These are phyloP conservation scores for Echria macrotheca DNA, from an alignment of 495 filamentous ascomycete genomes.

Conservation along the genomic window DNA sequence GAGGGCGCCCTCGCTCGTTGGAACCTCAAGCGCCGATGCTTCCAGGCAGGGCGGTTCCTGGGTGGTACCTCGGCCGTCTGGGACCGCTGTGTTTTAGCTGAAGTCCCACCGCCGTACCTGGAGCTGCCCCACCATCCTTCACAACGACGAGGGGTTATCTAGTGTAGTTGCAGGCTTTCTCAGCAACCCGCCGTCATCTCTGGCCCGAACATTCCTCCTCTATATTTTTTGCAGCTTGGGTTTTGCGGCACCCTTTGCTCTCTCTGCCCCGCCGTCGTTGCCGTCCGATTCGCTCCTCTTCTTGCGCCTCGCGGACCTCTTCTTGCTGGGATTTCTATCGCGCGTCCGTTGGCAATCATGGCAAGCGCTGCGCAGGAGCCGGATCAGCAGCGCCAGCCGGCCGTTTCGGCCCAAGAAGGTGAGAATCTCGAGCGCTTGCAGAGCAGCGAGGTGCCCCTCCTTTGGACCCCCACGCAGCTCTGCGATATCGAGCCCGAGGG, in stretches of 20 bases:
- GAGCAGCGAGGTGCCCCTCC: conserved; percentile 16
- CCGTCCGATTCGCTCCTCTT: too few relatives aligned
- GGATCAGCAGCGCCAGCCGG: conserved; percentile 15
- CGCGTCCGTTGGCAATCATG: conserved; percentile 20
- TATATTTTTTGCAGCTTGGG: conserved; percentile 2
- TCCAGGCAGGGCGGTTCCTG: too few relatives aligned
- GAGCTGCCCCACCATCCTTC: conserved; percentile 20
- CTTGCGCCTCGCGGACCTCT: too few relatives aligned
- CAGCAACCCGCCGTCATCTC: conserved; percentile 14
- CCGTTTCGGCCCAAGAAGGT: conserved; percentile 13
- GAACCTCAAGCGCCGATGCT: too few relatives aligned
- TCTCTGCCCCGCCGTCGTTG: not conserved
- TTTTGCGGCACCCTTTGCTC: not conserved
- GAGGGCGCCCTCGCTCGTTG: too few relatives aligned
- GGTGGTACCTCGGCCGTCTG: not conserved
- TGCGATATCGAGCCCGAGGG: not conserved
- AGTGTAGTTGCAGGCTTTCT: conserved; percentile 1
- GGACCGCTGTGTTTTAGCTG: not conserved
- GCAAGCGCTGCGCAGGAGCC: conserved; percentile 13
- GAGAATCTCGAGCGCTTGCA: not conserved
- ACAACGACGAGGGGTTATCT: conserved; percentile 11
- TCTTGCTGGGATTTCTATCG: too few relatives aligned
- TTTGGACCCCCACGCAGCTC: conserved; percentile 17
- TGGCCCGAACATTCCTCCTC: conserved; percentile 5
- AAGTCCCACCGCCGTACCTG: too few relatives aligned